Percentiles rank a stretch among this genome's conserved stretches.
Evolutionary conservation across 176 grass and related monocot species (phyloP).

Genomic region (Rhynchospora tenuis): DNA sequence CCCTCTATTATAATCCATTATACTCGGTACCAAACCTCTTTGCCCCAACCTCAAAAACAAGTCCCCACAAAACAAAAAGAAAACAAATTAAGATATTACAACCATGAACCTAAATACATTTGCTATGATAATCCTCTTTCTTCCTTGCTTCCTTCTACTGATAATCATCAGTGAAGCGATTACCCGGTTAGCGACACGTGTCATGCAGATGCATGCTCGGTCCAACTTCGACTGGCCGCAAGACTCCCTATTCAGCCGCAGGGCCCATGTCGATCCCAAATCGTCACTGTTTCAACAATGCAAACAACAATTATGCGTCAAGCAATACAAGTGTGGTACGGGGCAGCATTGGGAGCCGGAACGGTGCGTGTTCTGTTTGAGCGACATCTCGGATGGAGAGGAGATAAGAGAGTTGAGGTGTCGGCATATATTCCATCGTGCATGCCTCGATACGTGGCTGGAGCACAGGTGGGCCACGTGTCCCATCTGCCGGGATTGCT

Average conservation of each 20-base stretch:
- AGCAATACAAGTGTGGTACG: constrained; percentile 1
- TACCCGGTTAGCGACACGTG: background rate
- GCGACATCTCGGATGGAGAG: constrained; percentile 46
- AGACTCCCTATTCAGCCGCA: constrained; percentile 20
- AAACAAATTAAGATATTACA: background rate
- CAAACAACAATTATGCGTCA: constrained; percentile 21
- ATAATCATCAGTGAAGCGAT: background rate
- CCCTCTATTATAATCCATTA: background rate
- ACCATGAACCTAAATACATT: background rate
- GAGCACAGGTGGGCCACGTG: constrained; percentile 31
- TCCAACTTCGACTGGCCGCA: constrained; percentile 30
- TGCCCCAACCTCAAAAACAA: no score
- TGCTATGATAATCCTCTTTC: background rate
- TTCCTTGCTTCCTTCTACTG: constrained; percentile 13
- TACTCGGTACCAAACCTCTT: no score
- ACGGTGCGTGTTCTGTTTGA: constrained; percentile 54
- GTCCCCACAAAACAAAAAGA: background rate
- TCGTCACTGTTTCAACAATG: constrained; percentile 3
- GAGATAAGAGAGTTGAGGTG: constrained; percentile 59
- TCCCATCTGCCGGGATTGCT: constrained; percentile 56
- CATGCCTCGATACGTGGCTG: constrained; percentile 58
- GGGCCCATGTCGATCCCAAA: background rate
- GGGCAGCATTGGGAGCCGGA: background rate
- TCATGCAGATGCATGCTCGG: constrained; percentile 22
- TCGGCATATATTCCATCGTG: constrained; percentile 49